Evolutionary conservation across 2,329 filamentous ascomycete species (phyloP).

Genomic region (Fusarium odoratissimum): DNA sequence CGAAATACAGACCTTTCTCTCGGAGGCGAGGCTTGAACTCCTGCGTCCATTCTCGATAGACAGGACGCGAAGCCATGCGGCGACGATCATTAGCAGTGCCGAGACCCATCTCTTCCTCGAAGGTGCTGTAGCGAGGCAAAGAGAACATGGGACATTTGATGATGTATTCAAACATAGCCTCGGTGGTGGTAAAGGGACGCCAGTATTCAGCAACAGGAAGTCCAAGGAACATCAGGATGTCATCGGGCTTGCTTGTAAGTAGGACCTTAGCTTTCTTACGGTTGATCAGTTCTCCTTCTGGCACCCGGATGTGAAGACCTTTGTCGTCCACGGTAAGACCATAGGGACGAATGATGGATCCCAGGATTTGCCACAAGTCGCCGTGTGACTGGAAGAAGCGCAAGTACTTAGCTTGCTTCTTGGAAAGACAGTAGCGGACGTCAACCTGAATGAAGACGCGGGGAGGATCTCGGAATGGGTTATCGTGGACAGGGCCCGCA

Average conservation of each 20-base stretch:
- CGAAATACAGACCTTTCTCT: conserved; percentile 51
- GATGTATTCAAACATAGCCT: conserved; percentile 72
- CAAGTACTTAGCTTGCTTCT: conserved; percentile 66
- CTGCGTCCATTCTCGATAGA: conserved; percentile 71
- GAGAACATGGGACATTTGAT: conserved; percentile 69
- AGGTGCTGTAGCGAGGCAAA: conserved; percentile 49
- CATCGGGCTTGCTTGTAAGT: conserved; percentile 66
- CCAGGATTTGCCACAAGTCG: conserved; percentile 75
- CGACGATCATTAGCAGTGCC: conserved; percentile 67
- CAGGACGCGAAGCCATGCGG: conserved; percentile 64
- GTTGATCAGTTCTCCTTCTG: conserved; percentile 72
- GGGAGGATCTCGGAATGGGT: neutral
- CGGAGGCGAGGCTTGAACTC: conserved; percentile 70
- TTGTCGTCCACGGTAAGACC: conserved; percentile 74
- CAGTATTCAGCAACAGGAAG: conserved; percentile 62
- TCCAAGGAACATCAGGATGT: conserved; percentile 72
- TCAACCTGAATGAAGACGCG: conserved; percentile 74
- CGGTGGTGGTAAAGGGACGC: conserved; percentile 65
- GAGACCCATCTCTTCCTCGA: conserved; percentile 43
- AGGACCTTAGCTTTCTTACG: conserved; percentile 68
- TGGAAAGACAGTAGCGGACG: conserved; percentile 63
- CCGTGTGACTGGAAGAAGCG: conserved; percentile 77
- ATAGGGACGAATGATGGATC: conserved; percentile 70
- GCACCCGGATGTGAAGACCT: conserved; percentile 73
- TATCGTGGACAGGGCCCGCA: conserved; percentile 45